Evolutionary conservation across 2,329 filamentous ascomycete genomes (phyloP), one percentile per base, ranked within the genome.

Genomic region (Exophiala sp.): DNA sequence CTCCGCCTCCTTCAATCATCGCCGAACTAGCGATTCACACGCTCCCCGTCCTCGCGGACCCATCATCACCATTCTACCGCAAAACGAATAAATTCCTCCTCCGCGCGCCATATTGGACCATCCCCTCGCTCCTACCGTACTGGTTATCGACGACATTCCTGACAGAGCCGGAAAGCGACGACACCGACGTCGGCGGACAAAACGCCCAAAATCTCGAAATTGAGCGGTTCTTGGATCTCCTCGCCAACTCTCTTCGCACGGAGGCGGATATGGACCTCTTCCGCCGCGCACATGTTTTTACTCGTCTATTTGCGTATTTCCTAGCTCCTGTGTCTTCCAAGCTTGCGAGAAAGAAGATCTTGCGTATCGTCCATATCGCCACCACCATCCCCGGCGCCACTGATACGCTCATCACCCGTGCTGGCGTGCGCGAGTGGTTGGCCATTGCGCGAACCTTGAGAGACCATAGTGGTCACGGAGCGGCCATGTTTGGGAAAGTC

Each of bases 1-100:
- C 13, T 10, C 77, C 84, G 1, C 72, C 94, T 2, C 84, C 89
- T 0, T 88, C 83, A 53, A 75, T 88, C 10, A 81, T 88, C 4
- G 78, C 82, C n/a, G 79, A 85, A 9, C 93, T 95, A 60, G 83
- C 88, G 6, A 80, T 81, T 57, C 81, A 83, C 1, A 27, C 48
- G 9, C 73, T 95, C 6, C 71, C 77, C 1, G 80, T 95, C 13
- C 70, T 95, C 39, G 78, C 76, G 18, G 83, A 88, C 54, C 91
- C 91, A 0, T 75, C 88, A 13, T 88, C 95, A 63, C 80, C 80
- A 53, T 78, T 96, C 30, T 97, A 95, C 65, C 80, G 82, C 50
- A 95, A 95, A 65, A 72, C 93, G 68, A 95, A 95, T 70, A 74
- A 77, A 4, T 96, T 90, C 65, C 78, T 97, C 29, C 87, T 87